Percentiles rank a stretch among this genome's conserved stretches.
phyloP scores from a whole-genome alignment of 164 flowering plant species.

The Sextonia rubra region DNA sequence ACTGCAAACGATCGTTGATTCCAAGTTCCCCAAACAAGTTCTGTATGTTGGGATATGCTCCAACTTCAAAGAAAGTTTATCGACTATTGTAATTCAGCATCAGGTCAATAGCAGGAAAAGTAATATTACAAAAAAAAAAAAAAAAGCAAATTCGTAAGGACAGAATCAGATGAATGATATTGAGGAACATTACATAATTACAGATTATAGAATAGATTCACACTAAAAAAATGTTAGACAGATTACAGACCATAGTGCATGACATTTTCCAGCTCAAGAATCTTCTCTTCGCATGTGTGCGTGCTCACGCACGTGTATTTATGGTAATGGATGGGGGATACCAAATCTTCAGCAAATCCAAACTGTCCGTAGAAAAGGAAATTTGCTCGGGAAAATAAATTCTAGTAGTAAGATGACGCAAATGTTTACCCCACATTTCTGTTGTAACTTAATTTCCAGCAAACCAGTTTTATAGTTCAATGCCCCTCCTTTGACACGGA shows the following conservation, averaged over 20 bases:
- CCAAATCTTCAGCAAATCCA: too few species aligned
- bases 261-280: too few species aligned
- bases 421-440: too few species aligned
- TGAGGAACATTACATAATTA: neutral
- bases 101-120: neutral
- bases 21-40: conserved; percentile 95
- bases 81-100: neutral
- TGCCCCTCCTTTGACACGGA: too few species aligned
- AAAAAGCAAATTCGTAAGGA: neutral
- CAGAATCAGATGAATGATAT: neutral
- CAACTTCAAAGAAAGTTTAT: conserved; percentile 49
- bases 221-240: neutral
- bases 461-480: too few species aligned
- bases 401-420: too few species aligned
- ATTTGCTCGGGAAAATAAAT: too few species aligned
- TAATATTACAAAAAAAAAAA: neutral
- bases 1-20: conserved; percentile 88
- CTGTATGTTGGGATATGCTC: conserved; percentile 97
- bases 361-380: too few species aligned
- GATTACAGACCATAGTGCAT: neutral
- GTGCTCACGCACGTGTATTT: too few species aligned
- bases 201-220: neutral
- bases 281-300: too few species aligned
- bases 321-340: too few species aligned
- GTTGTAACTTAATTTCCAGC: too few species aligned